Evolutionary conservation across 148 eudicot species (phyloP), one percentile per base, ranked within the genome.

Genomic region (Heliamphora exappendiculata): DNA sequence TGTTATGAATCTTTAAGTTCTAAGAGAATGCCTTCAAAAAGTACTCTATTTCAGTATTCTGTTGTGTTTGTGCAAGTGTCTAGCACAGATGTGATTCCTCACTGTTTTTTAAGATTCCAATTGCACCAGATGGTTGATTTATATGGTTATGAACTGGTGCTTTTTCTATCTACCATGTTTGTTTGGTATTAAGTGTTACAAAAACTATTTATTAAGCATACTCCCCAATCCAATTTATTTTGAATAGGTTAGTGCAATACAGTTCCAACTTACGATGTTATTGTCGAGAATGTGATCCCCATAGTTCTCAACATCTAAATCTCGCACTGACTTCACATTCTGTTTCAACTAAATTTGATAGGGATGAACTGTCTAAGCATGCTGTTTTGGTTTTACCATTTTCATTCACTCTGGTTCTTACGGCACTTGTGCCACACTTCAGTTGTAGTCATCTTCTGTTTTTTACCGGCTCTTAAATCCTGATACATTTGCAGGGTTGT

Each of bases 401-500:
- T 19, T 22, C 36, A 33, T 70, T 9, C 39, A 14, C 19, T 1
- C 31, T 44, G 57, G 3, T 17, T 20, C n/a, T 33, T 20, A 14
- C 12, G 44, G 42, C 62, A 16, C 59, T 45, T 28, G 36, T 45
- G 16, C 16, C 72, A 44, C 54, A 33, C 20, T 19, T n/a, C 1
- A 22, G 19, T 31, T 24, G 17, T 20, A 3, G 28, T 36, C 59
- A 31, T 33, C 33, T 57, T 55, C 66, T 55, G 14, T 24, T 39
- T 26, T 55, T 24, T 26, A 1, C 36, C 10, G 19, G 19, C 37
- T 42, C 19, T 31, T 57, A 9, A 71, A 54, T 55, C 55, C 13
- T 16, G 41, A 50, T 62, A 39, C 29, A 58, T 67, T 50, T 72
- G 75, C 75, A 84, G 86, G 84, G 82, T 33, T 81, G 81, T 84